phyloP scores from a whole-genome alignment of 1,284 basidiomycete species.

The Mixia osmundae region DNA sequence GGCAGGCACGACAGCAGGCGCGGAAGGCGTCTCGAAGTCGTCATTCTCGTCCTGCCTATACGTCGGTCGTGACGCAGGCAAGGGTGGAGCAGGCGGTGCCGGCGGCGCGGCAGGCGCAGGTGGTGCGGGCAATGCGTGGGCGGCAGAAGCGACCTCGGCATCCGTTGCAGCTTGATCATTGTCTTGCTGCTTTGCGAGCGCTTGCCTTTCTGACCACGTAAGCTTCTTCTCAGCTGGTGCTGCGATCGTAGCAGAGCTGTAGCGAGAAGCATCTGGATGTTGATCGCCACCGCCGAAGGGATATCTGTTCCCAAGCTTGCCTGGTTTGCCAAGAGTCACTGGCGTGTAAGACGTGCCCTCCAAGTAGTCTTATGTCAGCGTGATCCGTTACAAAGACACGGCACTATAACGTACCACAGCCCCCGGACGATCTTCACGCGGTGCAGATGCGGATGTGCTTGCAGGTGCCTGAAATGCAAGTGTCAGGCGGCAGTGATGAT shows the following conservation, averaged over 20 bases:
- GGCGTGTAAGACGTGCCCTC: slow-evolving; percentile 64
- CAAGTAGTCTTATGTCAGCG: too few relatives aligned
- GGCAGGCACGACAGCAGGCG: too few relatives aligned
- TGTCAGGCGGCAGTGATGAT: too few relatives aligned
- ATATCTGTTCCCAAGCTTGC: slow-evolving; percentile 65
- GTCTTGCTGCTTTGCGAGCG: slow-evolving; percentile 50
- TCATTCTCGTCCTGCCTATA: slow-evolving; percentile 2
- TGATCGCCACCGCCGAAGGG: slow-evolving; percentile 33
- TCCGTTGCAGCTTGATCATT: slow-evolving; percentile 52
- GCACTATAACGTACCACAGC: slow-evolving; percentile 12
- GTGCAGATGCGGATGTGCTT: too few relatives aligned
- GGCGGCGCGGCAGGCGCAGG: slow-evolving; percentile 22
- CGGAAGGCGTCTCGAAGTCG: neutral
- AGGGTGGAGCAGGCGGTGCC: slow-evolving; percentile 6
- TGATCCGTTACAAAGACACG: neutral
- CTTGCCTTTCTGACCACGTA: slow-evolving; percentile 77
- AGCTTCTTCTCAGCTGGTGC: slow-evolving; percentile 36
- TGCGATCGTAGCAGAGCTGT: slow-evolving; percentile 15
- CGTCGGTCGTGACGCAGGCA: slow-evolving; percentile 3
- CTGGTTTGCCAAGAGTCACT: slow-evolving; percentile 56
- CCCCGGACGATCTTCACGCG: slow-evolving; percentile 14
- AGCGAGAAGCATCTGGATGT: slow-evolving; percentile 17
- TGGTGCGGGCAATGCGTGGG: slow-evolving; percentile 27
- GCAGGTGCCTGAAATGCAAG: too few relatives aligned
- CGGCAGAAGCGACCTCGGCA: slow-evolving; percentile 27